Percentiles rank a stretch among this genome's conserved stretches.
Evolutionary conservation across 2,329 filamentous ascomycete species (phyloP).

Genomic region (Claviceps spartinae): DNA sequence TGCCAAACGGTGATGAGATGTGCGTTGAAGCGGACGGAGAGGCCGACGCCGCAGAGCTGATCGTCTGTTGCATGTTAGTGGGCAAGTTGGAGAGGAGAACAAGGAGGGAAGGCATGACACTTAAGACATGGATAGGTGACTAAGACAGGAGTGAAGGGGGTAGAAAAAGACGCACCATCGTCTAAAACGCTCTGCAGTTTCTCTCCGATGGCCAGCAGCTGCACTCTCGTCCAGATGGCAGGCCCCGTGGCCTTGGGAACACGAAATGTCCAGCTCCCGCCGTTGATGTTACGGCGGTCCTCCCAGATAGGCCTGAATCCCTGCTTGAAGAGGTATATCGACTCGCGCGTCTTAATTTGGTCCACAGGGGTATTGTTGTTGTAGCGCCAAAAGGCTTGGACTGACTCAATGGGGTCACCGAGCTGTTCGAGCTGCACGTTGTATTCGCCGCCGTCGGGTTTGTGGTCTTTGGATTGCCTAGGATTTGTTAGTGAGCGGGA

Average conservation of each 20-base stretch:
- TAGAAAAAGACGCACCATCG: slow-evolving; percentile 37
- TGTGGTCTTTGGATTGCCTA: slow-evolving; percentile 29
- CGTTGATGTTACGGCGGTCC: slow-evolving; percentile 72
- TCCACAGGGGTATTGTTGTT: slow-evolving; percentile 70
- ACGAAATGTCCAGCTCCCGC: slow-evolving; percentile 86
- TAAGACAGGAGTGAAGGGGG: background rate
- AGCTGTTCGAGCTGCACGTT: slow-evolving; percentile 47
- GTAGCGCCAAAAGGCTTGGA: slow-evolving; percentile 77
- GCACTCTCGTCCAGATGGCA: slow-evolving; percentile 69
- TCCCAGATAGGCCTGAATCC: slow-evolving; percentile 70
- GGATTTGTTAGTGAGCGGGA: background rate
- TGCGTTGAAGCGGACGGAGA: slow-evolving; percentile 79
- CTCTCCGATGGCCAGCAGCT: slow-evolving; percentile 74
- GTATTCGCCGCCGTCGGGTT: slow-evolving; percentile 32
- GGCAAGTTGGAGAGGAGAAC: background rate
- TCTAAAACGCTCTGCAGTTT: slow-evolving; percentile 62
- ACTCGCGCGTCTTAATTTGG: slow-evolving; percentile 63
- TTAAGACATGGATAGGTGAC: background rate
- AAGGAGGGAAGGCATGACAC: too few species aligned
- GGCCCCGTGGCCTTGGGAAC: slow-evolving; percentile 62
- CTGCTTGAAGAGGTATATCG: slow-evolving; percentile 66
- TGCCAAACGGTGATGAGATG: slow-evolving; percentile 90
- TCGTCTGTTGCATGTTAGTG: slow-evolving; percentile 38
- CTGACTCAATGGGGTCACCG: slow-evolving; percentile 55
- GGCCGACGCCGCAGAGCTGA: slow-evolving; percentile 79